phyloP scores from a whole-genome alignment of 2,329 filamentous ascomycete species.

The Penicillium sp. region DNA sequence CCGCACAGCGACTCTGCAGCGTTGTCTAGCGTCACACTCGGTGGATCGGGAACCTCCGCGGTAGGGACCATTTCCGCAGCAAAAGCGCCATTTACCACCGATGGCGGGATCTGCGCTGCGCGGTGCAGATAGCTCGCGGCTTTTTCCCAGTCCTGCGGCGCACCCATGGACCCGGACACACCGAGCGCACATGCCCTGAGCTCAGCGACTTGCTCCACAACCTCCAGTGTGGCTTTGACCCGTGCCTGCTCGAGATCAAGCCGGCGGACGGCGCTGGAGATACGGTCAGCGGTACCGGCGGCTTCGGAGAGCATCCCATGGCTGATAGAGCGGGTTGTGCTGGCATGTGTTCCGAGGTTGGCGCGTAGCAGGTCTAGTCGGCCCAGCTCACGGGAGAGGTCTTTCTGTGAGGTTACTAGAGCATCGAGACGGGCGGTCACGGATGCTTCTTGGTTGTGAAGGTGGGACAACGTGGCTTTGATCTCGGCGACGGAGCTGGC shows the following conservation, averaged over 20 bases:
- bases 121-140: slow-evolving; percentile 86
- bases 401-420: slow-evolving; percentile 77
- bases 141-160: slow-evolving; percentile 97
- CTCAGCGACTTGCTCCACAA: slow-evolving; percentile 95
- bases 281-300: slow-evolving; percentile 77
- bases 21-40: slow-evolving; percentile 79
- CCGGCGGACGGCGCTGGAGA: slow-evolving; percentile 81
- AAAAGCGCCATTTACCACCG: slow-evolving; percentile 80
- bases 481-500: slow-evolving; percentile 76
- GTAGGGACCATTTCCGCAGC: slow-evolving; percentile 91
- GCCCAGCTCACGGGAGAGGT: slow-evolving; percentile 80
- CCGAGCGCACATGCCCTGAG: slow-evolving; percentile 95
- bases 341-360: slow-evolving; percentile 80
- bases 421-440: slow-evolving; percentile 73
- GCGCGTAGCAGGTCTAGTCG: slow-evolving; percentile 87
- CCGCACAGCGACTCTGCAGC: slow-evolving; percentile 87
- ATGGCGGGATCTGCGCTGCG: slow-evolving; percentile 74
- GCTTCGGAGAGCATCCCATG: slow-evolving; percentile 88
- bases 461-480: slow-evolving; percentile 69
- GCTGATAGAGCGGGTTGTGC: slow-evolving; percentile 77
- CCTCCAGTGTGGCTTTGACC: slow-evolving; percentile 83
- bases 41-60: slow-evolving; percentile 89
- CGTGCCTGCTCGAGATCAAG: slow-evolving; percentile 89
- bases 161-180: slow-evolving; percentile 93
- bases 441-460: slow-evolving; percentile 72